Percentiles rank a stretch among this genome's conserved stretches.
phyloP scores from a whole-genome alignment of 371 early-diverging fungal species.

The Circinella umbellata region DNA sequence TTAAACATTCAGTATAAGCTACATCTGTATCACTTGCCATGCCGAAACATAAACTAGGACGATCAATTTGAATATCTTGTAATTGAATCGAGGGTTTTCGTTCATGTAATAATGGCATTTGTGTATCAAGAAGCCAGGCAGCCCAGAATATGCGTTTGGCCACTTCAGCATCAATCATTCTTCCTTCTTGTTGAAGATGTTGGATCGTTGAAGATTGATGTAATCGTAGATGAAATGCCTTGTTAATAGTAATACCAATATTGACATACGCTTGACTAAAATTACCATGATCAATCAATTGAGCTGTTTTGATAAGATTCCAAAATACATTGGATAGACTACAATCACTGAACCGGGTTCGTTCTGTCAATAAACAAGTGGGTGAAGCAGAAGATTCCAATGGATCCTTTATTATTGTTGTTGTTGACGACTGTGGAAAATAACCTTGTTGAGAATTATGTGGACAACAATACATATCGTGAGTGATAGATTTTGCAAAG shows the following conservation, averaged over 20 bases:
- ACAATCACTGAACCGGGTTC: conserved; percentile 20
- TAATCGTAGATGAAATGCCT: conserved; percentile 22
- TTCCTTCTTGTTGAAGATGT: not conserved
- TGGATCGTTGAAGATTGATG: conserved; percentile 2
- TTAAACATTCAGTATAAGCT: conserved; percentile 20
- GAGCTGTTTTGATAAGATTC: conserved; percentile 25
- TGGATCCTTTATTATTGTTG: not conserved
- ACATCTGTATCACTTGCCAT: conserved; percentile 22
- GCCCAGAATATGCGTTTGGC: conserved; percentile 29
- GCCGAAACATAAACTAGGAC: conserved; percentile 16
- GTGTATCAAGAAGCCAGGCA: conserved; percentile 26
- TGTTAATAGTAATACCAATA: conserved; percentile 24
- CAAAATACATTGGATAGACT: conserved; percentile 22
- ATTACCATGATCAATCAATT: conserved; percentile 18
- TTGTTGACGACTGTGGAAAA: not conserved
- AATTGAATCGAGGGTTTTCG: conserved; percentile 19
- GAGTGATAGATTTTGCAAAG: not conserved
- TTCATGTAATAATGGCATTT: conserved; percentile 24
- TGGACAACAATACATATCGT: not conserved
- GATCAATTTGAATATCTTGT: conserved; percentile 19
- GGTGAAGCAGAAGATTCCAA: not conserved
- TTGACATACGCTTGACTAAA: conserved; percentile 31
- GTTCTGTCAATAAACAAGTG: conserved; percentile 1
- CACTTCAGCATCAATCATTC: conserved; percentile 16
- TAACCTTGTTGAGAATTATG: conserved; percentile 5